Evolutionary conservation across 305 asterid genomes (phyloP).

Genomic region (Coffea humblotiana): DNA sequence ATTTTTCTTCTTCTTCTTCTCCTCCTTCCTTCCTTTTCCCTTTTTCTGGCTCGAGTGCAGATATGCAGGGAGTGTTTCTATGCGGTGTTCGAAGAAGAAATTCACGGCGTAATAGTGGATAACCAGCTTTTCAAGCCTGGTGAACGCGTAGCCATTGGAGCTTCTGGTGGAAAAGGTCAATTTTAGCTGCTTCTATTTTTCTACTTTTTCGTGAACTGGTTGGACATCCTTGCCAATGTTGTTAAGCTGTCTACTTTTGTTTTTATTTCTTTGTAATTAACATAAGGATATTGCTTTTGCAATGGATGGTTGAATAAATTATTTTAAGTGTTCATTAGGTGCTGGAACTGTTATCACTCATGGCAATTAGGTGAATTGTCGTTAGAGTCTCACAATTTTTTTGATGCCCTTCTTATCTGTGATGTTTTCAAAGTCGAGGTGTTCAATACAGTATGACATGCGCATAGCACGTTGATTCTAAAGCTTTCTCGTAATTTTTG

Average conservation of each 20-base stretch:
- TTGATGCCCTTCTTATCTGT: too few relatives aligned
- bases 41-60: conserved; percentile 30
- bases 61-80: conserved; percentile 94
- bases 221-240: neutral
- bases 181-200: neutral
- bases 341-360: too few relatives aligned
- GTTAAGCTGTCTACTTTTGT: neutral
- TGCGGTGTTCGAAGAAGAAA: conserved; percentile 78
- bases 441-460: too few relatives aligned
- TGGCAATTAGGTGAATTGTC: too few relatives aligned
- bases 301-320: too few relatives aligned
- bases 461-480: too few relatives aligned
- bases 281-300: conserved; percentile 16
- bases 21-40: neutral
- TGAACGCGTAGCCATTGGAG: conserved; percentile 93
- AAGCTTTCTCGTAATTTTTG: too few relatives aligned
- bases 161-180: conserved; percentile 98
- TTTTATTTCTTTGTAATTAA: neutral
- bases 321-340: too few relatives aligned
- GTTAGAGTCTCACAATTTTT: too few relatives aligned
- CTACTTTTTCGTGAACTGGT: neutral
- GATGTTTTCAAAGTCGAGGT: too few relatives aligned
- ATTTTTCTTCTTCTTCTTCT: neutral
- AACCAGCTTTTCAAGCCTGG: conserved; percentile 80
- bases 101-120: conserved; percentile 73